phyloP scores from a whole-genome alignment of 192 early-diverging fungal species.

The Backusella psychrophila region DNA sequence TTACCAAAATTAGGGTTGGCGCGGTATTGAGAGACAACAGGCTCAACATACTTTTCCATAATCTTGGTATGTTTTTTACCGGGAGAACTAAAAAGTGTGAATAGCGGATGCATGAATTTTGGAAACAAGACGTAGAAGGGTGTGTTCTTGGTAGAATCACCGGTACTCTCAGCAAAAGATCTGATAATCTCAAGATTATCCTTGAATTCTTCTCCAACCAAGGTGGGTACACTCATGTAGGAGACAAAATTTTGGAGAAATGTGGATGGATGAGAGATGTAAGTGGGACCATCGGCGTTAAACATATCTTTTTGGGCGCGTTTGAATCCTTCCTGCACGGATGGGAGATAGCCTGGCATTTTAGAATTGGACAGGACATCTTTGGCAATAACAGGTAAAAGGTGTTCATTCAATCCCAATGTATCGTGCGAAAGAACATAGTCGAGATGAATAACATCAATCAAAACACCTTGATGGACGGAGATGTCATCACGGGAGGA shows the following conservation, averaged over 20 bases:
- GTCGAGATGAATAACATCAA: conserved; percentile 18
- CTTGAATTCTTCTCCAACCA: conserved; percentile 20
- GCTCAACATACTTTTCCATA: conserved; percentile 16
- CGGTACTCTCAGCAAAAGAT: conserved; percentile 20
- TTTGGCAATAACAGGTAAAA: conserved; percentile 14
- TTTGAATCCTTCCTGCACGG: conserved; percentile 1
- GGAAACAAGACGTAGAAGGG: conserved; percentile 4
- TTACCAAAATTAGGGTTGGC: background rate
- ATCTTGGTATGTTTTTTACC: conserved; percentile 7
- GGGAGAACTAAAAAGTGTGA: conserved; percentile 1
- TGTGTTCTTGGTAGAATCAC: conserved; percentile 13
- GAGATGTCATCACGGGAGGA: conserved; percentile 9
- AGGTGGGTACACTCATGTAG: conserved; percentile 24
- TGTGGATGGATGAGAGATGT: background rate
- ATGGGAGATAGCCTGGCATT: background rate
- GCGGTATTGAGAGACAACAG: conserved; percentile 4
- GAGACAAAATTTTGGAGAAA: conserved; percentile 25
- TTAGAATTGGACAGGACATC: conserved; percentile 6
- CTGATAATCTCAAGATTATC: conserved; percentile 12
- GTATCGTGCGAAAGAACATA: conserved; percentile 5
- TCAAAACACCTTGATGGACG: conserved; percentile 8
- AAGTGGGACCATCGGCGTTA: background rate
- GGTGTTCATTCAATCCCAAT: background rate
- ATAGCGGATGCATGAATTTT: background rate
- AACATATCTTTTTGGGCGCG: background rate